Conservation (phyloP, 345 rosid genomes). For the Eucalyptus tenuipes region DNA sequence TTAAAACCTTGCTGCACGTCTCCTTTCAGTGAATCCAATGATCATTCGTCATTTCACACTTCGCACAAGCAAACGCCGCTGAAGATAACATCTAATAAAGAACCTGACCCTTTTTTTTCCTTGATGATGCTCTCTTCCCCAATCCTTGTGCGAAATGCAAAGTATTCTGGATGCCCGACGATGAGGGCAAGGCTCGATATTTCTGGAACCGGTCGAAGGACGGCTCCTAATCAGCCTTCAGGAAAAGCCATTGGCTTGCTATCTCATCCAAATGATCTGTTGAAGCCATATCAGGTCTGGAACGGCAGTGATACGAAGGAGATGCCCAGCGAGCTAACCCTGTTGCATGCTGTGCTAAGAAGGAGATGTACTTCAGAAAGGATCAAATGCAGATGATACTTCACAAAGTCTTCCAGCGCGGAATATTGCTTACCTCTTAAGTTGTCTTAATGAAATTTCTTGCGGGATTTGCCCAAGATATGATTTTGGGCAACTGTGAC, state of each 20-base stretch:
- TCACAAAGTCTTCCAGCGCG: too few relatives aligned
- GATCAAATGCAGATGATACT: too few relatives aligned
- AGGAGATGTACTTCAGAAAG: too few relatives aligned
- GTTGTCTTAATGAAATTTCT: background rate
- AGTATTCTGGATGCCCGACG: background rate
- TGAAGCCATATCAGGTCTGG: too few relatives aligned
- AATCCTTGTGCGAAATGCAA: background rate
- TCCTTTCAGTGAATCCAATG: too few relatives aligned
- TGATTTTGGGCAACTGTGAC: background rate
- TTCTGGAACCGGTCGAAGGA: background rate
- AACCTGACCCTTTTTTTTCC: background rate
- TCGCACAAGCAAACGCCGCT: background rate
- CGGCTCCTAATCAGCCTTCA: background rate
- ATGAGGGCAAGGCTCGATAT: background rate
- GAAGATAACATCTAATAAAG: background rate
- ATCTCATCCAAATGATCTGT: background rate
- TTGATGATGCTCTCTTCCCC: background rate
- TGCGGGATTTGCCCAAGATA: background rate
- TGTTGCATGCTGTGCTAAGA: too few relatives aligned
- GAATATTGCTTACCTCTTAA: background rate
- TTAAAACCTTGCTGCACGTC: too few relatives aligned
- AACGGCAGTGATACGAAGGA: too few relatives aligned
- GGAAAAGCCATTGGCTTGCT: background rate
- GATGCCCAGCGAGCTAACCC: too few relatives aligned
- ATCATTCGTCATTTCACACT: too few relatives aligned